Evolutionary conservation across 345 rosid species (phyloP), one percentile per base, ranked within the genome.

Genomic region (Trapa incisa): DNA sequence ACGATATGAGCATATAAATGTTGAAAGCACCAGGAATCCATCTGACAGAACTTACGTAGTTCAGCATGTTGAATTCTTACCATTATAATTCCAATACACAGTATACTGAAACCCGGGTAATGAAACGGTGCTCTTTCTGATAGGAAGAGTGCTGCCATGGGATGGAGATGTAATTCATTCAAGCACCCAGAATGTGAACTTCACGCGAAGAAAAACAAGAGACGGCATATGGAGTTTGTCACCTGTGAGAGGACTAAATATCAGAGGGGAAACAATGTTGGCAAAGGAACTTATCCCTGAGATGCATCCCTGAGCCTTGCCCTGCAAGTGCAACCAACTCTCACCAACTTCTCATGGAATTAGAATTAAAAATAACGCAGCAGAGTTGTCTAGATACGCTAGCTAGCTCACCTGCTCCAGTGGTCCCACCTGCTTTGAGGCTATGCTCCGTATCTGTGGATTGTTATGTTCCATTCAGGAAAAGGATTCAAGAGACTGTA

Each of bases 181-280:
- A 22, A 22, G 29, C 29, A 22, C 29, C 29, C 29, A 22, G 29
- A 22, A 22, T 22, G 29, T 22, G 29, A 22, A 22, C 29, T 22
- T 22, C 29, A 22, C 29, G 29, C 29, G 29, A 22, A 22, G 29
- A 22, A 22, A 22, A 22, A 22, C 29, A 22, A 22, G 29, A 22
- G 29, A 22, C 29, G 29, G 29, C 29, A 22, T 22, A 22, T 22
- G 29, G 29, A 22, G 29, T 22, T 22, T 22, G 29, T 2, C 66
- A 89, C 98, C 92, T 75, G 98, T 88, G 56, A 93, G 75, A 73
- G 97, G 96, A 79, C 96, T 93, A 52, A 87, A 93, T 45, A 86
- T 79, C 47, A 93, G 71, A 3, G 97, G 98, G 38, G 92, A 83
- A 60, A 93, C 71, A 17, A 90, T 87, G 77, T 74, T 84, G 29